Evolutionary conservation across 495 filamentous ascomycete genomes (phyloP).

Genomic region (Daldinia grandis): DNA sequence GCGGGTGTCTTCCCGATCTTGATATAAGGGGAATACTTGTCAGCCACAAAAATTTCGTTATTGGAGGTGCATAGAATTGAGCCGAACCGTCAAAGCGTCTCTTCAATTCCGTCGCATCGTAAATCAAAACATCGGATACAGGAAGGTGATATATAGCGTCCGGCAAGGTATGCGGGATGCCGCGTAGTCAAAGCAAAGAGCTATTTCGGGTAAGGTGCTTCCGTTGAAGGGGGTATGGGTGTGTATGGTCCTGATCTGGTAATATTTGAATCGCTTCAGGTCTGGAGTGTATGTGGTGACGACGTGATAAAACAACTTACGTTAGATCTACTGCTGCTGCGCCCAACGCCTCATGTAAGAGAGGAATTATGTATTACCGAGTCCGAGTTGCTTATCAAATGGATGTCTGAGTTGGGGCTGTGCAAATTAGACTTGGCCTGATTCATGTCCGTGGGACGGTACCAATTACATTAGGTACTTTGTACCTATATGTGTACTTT

Average conservation of each 20-base stretch:
- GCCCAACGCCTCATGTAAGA: background rate
- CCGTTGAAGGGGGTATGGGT: background rate
- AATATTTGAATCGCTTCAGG: conserved; percentile 27
- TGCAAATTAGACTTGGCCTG: background rate
- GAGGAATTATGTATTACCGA: conserved; percentile 36
- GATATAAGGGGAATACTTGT: conserved; percentile 37
- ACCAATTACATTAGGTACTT: background rate
- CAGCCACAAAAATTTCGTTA: conserved; percentile 36
- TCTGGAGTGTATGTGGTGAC: conserved; percentile 21
- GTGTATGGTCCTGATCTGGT: conserved; percentile 20
- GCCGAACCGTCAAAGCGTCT: conserved; percentile 56
- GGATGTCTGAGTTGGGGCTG: background rate
- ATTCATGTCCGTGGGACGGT: background rate
- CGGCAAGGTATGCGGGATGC: conserved; percentile 1
- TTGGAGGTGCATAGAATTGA: conserved; percentile 52
- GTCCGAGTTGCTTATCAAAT: conserved; percentile 2
- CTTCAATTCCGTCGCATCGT: conserved; percentile 46
- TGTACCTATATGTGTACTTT: no score
- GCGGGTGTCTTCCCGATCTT: conserved; percentile 38
- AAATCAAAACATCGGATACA: conserved; percentile 23
- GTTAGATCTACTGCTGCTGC: conserved; percentile 23
- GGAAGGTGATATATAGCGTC: background rate
- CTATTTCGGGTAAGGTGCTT: conserved; percentile 8
- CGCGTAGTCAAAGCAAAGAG: background rate
- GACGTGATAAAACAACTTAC: conserved; percentile 38